Percentiles rank a stretch among this genome's conserved stretches.
Conservation (phyloP, 75 land plant genomes). For the Isoetes taiwanensis region DNA sequence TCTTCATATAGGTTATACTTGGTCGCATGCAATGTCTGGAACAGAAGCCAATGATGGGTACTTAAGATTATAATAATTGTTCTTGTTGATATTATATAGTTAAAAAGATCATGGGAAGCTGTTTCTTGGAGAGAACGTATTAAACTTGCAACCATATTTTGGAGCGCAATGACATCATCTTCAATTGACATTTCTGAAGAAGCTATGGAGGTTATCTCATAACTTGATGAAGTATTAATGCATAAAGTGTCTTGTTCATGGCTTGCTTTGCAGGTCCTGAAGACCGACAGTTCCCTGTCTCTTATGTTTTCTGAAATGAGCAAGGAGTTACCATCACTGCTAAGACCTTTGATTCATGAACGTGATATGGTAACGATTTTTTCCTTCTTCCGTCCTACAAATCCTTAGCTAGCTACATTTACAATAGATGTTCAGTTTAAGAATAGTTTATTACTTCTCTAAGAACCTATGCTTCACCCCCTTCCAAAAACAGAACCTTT, state of each 20-base stretch:
- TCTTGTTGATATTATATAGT: constrained; percentile 27
- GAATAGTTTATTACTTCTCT: too few relatives aligned
- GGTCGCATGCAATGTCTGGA: background rate
- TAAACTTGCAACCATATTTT: constrained; percentile 26
- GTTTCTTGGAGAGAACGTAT: constrained; percentile 56
- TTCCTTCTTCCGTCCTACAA: too few relatives aligned
- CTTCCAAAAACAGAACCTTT: too few relatives aligned
- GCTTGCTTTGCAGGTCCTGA: constrained; percentile 24
- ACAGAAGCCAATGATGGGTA: background rate
- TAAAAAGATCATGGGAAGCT: constrained; percentile 74
- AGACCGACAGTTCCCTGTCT: constrained; percentile 34
- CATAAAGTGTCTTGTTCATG: background rate
- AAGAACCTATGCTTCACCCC: too few relatives aligned
- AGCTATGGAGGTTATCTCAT: constrained; percentile 30
- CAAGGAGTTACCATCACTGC: constrained; percentile 56
- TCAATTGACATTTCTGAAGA: constrained; percentile 29
- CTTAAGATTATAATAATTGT: background rate
- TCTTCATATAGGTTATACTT: background rate
- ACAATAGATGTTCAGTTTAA: too few relatives aligned
- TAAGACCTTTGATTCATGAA: constrained; percentile 70
- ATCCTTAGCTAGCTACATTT: too few relatives aligned
- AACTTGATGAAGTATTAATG: background rate
- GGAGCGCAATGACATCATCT: constrained; percentile 48
- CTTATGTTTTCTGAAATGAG: constrained; percentile 59
- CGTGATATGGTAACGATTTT: constrained; percentile 43